Base-by-base conservation (phyloP, 148 eudicot species). In the Tetragonia tetragonoides region DNA sequence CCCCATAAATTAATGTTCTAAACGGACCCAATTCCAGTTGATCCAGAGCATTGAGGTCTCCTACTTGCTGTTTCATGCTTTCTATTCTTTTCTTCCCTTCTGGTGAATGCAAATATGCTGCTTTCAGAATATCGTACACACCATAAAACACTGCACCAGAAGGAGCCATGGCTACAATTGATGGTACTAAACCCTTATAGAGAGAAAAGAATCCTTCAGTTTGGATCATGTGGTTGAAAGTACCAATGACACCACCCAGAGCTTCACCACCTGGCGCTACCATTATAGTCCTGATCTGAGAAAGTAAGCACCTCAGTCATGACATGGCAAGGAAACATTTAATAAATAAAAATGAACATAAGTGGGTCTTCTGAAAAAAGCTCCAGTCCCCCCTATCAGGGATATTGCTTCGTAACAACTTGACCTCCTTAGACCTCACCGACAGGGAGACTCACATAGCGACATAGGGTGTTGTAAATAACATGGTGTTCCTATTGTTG, bases 221-320 rank as follows among this genome's bases (percentile, higher is more conserved):
- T 82, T 82, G 87, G 77, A 95, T 90, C 86, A 93, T 89, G 75
- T 95, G 89, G 68, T 85, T 88, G 64, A 90, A 93, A 70, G 94
- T 81, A 72, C 99, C 99, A 72, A 93, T 84, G 37, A 93, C 72
- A 76, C 97, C 97, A 18, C 97, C 99, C 84, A 95, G 80, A 57
- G 97, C 94, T 90, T 95, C 97, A 38, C 97, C 97, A 40, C 99
- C 99, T 67, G 99, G 97, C 11, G 99, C 99, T 65, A 95, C 92
- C 97, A 95, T 91, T 75, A 86, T 83, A 21, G 97, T 95, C 86
- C 99, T 87, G 83, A 95, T 91, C 97, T 95, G 92, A 76, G 75
- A 75, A 67, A 66, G 78, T 66, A 62, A 73, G 70, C 68, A 59
- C 41, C 46, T 65, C 61, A 72, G 68, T 59, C 28, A 65, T 63